Evolutionary conservation across 108 stramenopile species (phyloP).

Genomic region (Craspedostauros australis): DNA sequence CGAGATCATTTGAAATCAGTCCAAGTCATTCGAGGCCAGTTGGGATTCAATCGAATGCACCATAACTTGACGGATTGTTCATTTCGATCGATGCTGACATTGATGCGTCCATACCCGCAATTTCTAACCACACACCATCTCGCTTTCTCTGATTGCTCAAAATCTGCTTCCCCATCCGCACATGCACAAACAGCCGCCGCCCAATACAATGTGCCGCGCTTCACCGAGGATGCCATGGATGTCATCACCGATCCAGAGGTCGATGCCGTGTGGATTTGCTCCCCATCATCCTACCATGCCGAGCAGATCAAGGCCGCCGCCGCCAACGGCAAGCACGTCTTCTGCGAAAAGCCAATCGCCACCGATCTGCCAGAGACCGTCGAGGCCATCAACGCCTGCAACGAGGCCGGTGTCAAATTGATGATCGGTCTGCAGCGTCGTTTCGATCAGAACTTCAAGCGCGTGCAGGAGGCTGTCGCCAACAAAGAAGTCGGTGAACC

Average conservation of each 20-base stretch:
- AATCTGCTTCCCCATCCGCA: background rate
- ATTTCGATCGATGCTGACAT: too few relatives aligned
- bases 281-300: slow-evolving; percentile 88
- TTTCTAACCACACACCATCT: background rate
- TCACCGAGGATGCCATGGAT: slow-evolving; percentile 83
- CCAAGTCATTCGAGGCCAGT: too few relatives aligned
- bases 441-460: slow-evolving; percentile 92
- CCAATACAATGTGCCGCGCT: slow-evolving; percentile 80
- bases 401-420: slow-evolving; percentile 85
- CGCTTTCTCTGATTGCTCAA: background rate
- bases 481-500: slow-evolving; percentile 85
- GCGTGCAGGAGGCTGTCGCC: slow-evolving; percentile 76
- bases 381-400: slow-evolving; percentile 92
- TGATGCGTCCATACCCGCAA: background rate
- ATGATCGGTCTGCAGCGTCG: slow-evolving; percentile 94
- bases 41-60: too few relatives aligned
- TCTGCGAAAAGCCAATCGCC: slow-evolving; percentile 95
- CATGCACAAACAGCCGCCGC: slow-evolving; percentile 46
- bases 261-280: slow-evolving; percentile 97
- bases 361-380: slow-evolving; percentile 92
- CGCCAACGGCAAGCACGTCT: slow-evolving; percentile 90
- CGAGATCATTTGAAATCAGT: too few relatives aligned
- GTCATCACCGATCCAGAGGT: slow-evolving; percentile 92
- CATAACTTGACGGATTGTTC: background rate
- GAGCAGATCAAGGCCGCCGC: slow-evolving; percentile 92